Conservation (phyloP, 1,284 basidiomycete genomes). For the Pisolithus thermaeus region DNA sequence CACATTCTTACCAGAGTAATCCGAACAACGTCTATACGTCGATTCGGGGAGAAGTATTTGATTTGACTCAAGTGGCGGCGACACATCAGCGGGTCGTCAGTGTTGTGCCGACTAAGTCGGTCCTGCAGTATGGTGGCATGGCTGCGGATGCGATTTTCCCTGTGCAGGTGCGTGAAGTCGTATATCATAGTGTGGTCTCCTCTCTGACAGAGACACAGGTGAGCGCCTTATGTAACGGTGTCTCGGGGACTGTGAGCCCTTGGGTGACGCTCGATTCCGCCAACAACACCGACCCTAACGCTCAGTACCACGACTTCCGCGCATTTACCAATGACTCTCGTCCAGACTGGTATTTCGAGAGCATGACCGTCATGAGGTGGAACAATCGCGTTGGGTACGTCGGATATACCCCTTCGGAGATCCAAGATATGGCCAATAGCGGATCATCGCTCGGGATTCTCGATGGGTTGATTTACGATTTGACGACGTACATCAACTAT, state of each 20-base stretch:
- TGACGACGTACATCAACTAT: slow-evolving; percentile 73
- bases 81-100: slow-evolving; percentile 66
- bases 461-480: slow-evolving; percentile 82
- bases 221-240: slow-evolving; percentile 88
- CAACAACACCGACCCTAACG: slow-evolving; percentile 77
- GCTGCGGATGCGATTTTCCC: slow-evolving; percentile 84
- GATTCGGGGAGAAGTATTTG: slow-evolving; percentile 92
- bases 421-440: slow-evolving; percentile 65
- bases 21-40: slow-evolving; percentile 76
- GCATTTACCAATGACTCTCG: slow-evolving; percentile 81
- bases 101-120: slow-evolving; percentile 70
- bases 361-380: slow-evolving; percentile 87
- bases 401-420: slow-evolving; percentile 78
- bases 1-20: slow-evolving; percentile 60
- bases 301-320: slow-evolving; percentile 96
- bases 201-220: slow-evolving; percentile 46
- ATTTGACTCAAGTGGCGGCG: slow-evolving; percentile 55
- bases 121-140: slow-evolving; percentile 82
- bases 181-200: background rate
- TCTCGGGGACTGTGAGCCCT: slow-evolving; percentile 75
- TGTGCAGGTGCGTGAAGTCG: slow-evolving; percentile 62
- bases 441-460: slow-evolving; percentile 76
- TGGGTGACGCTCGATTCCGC: slow-evolving; percentile 76
- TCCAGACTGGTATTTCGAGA: slow-evolving; percentile 97
- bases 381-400: slow-evolving; percentile 85